These are phyloP conservation scores for Gorgonomyces haynaldii DNA, from an alignment of 192 early-diverging fungal genomes.

Conservation along the genomic window DNA sequence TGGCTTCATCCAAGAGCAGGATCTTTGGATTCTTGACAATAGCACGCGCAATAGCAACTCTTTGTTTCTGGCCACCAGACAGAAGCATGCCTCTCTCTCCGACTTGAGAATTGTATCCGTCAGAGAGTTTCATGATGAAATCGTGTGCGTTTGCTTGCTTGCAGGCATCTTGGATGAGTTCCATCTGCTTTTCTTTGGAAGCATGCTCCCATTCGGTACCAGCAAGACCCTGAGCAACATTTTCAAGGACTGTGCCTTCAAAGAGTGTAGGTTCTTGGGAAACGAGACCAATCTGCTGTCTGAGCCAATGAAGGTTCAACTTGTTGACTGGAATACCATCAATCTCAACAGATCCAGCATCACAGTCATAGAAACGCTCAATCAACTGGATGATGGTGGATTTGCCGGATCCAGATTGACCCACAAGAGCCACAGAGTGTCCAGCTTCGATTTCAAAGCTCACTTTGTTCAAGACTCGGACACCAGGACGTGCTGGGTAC, in stretches of 20 bases:
- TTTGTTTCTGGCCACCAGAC: slow-evolving; percentile 49
- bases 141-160: slow-evolving; percentile 68
- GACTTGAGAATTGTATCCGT: slow-evolving; percentile 29
- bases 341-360: slow-evolving; percentile 34
- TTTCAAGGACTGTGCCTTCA: slow-evolving; percentile 28
- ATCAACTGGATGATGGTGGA: slow-evolving; percentile 62
- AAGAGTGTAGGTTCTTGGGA: slow-evolving; percentile 38
- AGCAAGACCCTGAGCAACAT: slow-evolving; percentile 47
- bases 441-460: slow-evolving; percentile 60
- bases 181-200: slow-evolving; percentile 17
- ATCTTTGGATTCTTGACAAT: slow-evolving; percentile 47
- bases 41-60: slow-evolving; percentile 47
- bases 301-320: slow-evolving; percentile 60
- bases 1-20: slow-evolving; percentile 43
- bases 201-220: slow-evolving; percentile 43
- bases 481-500: slow-evolving; percentile 79
- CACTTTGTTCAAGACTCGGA: slow-evolving; percentile 64
- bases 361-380: slow-evolving; percentile 33
- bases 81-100: slow-evolving; percentile 30
- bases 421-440: slow-evolving; percentile 83
- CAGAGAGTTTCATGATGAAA: slow-evolving; percentile 72
- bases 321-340: slow-evolving; percentile 68
- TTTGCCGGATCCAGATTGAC: slow-evolving; percentile 74
- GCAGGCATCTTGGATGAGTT: slow-evolving; percentile 25
- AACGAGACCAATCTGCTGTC: slow-evolving; percentile 67